A percentile compares a stretch with the other conserved stretches of the same genome.
Conservation (phyloP, 176 grass and related monocot species). For the Zoysia japonica region DNA sequence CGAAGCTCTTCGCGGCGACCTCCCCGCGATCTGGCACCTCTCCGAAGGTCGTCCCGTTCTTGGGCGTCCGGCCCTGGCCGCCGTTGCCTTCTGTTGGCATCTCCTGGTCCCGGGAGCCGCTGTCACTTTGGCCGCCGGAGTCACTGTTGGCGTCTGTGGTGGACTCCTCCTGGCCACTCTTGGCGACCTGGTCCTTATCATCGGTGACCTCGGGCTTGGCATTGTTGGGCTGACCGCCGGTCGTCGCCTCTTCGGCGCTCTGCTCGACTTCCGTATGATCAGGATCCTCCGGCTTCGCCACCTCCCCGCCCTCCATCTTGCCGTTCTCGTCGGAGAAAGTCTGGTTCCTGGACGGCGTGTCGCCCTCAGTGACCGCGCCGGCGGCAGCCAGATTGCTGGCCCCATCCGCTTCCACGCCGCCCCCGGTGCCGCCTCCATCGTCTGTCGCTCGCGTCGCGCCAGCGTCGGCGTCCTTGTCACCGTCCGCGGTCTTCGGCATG, state of each 20-base stretch:
- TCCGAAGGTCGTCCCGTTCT: conserved; percentile 38
- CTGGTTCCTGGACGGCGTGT: conserved; percentile 44
- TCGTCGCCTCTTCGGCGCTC: conserved; percentile 1
- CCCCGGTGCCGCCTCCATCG: neutral
- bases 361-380: neutral
- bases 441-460: neutral
- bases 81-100: neutral
- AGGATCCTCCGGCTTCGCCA: conserved; percentile 50
- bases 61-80: neutral
- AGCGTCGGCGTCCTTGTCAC: neutral
- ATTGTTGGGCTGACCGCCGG: conserved; percentile 5
- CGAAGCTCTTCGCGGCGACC: neutral
- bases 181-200: conserved; percentile 1
- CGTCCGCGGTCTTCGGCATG: neutral
- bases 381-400: neutral
- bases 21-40: conserved; percentile 29
- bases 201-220: neutral
- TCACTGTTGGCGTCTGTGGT: neutral
- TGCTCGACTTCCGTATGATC: conserved; percentile 40
- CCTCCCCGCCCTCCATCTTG: conserved; percentile 62
- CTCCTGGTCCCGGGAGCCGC: conserved; percentile 18
- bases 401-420: neutral
- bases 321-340: conserved; percentile 68
- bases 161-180: neutral
- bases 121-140: neutral